Conservation (phyloP, 192 early-diverging fungal genomes). For the Diversispora epigaea region DNA sequence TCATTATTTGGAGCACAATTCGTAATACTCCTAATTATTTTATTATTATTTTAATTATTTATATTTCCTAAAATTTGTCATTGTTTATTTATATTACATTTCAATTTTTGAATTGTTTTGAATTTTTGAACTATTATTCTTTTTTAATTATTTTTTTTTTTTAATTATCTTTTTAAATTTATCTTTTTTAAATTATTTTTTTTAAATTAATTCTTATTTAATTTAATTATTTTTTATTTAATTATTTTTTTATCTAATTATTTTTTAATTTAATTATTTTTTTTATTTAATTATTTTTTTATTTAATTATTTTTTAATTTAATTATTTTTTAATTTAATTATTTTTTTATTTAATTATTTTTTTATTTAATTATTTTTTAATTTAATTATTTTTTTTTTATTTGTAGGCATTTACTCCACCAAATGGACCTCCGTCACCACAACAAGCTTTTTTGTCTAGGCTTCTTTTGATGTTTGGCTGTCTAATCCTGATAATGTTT, state of each 20-base stretch:
- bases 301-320: background rate
- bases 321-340: background rate
- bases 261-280: background rate
- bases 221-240: no score
- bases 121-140: no score
- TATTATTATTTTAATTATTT: background rate
- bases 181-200: no score
- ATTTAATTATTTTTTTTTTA: background rate
- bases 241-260: no score
- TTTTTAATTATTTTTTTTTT: no score
- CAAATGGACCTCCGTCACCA: constrained; percentile 44
- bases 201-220: no score
- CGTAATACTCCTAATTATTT: constrained; percentile 34
- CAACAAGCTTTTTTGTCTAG: constrained; percentile 81
- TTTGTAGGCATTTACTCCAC: constrained; percentile 30
- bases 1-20: constrained; percentile 64
- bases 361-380: background rate
- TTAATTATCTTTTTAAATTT: no score
- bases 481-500: constrained; percentile 21
- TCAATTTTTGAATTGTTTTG: no score
- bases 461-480: constrained; percentile 77
- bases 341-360: no score
- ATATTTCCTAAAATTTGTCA: background rate
- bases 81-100: no score
- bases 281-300: no score